phyloP scores from a whole-genome alignment of 2,329 filamentous ascomycete genomes.

The Pseudonectria foliicola region DNA sequence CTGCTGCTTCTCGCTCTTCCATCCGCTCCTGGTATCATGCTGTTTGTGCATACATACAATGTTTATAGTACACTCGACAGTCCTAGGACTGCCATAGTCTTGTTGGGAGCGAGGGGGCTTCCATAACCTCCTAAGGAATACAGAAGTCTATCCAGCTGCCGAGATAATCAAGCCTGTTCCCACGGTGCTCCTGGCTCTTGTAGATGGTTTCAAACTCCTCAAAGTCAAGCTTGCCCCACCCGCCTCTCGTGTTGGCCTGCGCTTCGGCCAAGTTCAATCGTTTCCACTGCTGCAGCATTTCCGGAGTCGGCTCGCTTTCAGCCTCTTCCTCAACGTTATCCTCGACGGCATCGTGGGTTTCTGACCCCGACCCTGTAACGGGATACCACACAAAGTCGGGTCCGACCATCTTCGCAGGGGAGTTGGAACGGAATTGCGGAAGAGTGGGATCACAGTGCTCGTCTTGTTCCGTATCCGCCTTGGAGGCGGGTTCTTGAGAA shows the following conservation, averaged over 20 bases:
- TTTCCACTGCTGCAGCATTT: conserved; percentile 42
- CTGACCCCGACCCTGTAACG: conserved; percentile 4
- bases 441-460: conserved; percentile 52
- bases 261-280: conserved; percentile 57
- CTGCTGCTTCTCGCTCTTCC: too few relatives aligned
- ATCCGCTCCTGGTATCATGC: too few relatives aligned
- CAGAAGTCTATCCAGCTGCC: conserved; percentile 87
- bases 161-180: conserved; percentile 67
- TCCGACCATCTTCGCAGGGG: conserved; percentile 16
- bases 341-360: background rate
- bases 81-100: too few relatives aligned
- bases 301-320: conserved; percentile 16
- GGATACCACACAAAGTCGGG: conserved; percentile 15
- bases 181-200: conserved; percentile 55
- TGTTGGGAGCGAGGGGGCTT: too few relatives aligned
- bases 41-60: too few relatives aligned
- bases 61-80: too few relatives aligned
- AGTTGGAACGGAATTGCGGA: conserved; percentile 62
- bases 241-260: conserved; percentile 65
- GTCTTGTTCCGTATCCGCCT: conserved; percentile 12
- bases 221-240: conserved; percentile 70
- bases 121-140: conserved; percentile 42
- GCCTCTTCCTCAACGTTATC: conserved; percentile 1
- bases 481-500: conserved; percentile 5
- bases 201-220: conserved; percentile 75